Base-by-base conservation (phyloP, 805 yeast species). In the Candida succiphila region DNA sequence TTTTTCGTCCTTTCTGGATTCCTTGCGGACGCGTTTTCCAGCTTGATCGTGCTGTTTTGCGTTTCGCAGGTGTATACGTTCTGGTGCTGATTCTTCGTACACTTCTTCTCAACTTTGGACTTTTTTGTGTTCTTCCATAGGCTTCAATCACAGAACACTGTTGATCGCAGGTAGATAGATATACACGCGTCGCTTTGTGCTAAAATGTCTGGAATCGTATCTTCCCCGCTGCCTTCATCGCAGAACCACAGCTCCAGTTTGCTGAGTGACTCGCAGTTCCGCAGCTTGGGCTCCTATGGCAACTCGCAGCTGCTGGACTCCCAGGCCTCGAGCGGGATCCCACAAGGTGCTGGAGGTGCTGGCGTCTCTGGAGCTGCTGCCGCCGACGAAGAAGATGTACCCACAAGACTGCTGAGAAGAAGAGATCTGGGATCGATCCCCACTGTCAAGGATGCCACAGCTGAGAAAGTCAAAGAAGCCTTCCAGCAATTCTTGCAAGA, bases 401-500 rank as follows among this genome's bases (percentile, higher is more conserved):
- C 56, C 17, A 44, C 60, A 21, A 40, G 39, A 23, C 38, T 44
- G n/a, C 36, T 52, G 15, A 50, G 65, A 38, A 68, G 81, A 60
- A 69, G 79, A 48, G 71, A 73, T 39, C 62, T 78, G 38, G 65
- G 72, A 37, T 75, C 76, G 19, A 84, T 89, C 34, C 87, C 94
- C 19, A 85, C 82, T 51, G 95, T 92, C 19, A 74, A 74, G 19
- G 98, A 92, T 61, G 75, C 76, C 30, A 86, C 96, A 3, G 96
- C 95, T 38, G 96, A 88, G 52, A 85, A 85, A 45, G 96, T 92
- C 14, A 73, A 89, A 29, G 95, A 86, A 55, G 77, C 88, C 13
- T 89, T 92, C 54, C 95, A 88, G 54, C 74, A 69, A 42, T 89
- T 89, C 49, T 58, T 89, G 36, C 82, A 77, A 49, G 81, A 73